Base-by-base conservation (phyloP, 169 alveolate genomes). In the Plasmodium relictum region DNA sequence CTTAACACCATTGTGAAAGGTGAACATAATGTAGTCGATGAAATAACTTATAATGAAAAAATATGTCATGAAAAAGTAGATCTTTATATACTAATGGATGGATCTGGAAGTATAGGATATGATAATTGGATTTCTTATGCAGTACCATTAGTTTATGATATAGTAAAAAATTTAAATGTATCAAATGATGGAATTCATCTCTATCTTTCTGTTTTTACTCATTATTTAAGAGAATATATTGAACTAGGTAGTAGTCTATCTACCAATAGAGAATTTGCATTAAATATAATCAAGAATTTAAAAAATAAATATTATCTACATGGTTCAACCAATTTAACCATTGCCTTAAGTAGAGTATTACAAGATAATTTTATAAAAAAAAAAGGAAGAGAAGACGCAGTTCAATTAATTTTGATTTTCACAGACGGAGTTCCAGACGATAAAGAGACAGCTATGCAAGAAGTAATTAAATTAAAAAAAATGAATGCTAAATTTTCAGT, bases 361-460 rank as follows among this genome's bases (percentile, higher is more conserved):
- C 10, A 8, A 24, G 42, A 58, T 58, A 12, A 18, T 18, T 31
- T 31, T 31, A 2, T 31, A 31, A 16, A 26, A 7, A 39, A 58
- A n/a, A 56, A 54, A 4, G 41, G 31, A 83, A 68, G 86, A 69
- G 8, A 1, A 9, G 37, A 70, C 1, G 91, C 86, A 52, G 52
- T 54, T 31, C 91, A 83, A 52, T 14, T 83, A 61, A 73, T 69
- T 69, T 24, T 83, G 14, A 20, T 83, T 39, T 4, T 83, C 26
- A 83, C 91, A 20, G 91, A 83, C 41, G 91, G 91, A 37, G 14
- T 68, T 39, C 91, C 91, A 52, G 56, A 83, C 58, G 12, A 18
- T 69, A 37, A 3, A n/a, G 9, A 5, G n/a, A 31, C 9, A 0
- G 62, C 86, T 20, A 14, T 70, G 20, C 16, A 50, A 14, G 4